Base-by-base conservation (phyloP, 192 early-diverging fungal genomes). In the Backusella liffmaniae region DNA sequence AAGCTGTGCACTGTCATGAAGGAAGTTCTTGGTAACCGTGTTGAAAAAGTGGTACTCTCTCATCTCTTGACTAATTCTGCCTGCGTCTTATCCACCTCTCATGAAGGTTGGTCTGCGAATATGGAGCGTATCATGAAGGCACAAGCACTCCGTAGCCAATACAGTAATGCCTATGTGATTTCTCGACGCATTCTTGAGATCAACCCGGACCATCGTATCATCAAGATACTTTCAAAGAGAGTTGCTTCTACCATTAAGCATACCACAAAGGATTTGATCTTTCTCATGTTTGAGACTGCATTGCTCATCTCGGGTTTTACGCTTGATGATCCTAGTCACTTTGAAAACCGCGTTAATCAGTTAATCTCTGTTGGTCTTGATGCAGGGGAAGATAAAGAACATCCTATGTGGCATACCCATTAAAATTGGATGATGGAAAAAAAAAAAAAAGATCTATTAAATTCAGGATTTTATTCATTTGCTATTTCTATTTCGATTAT, bases 101-200 rank as follows among this genome's bases (percentile, higher is more conserved):
- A 98, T 86, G 97, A 92, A 80, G 96, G 97, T 72, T 99, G 97
- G 97, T 97, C 97, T 49, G 97, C 97, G 81, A 99, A 99, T 94
- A 99, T 99, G 97, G 98, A 99, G 88, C 96, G 98, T 89, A 98
- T 99, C 93, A 99, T 99, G 98, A 98, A 96, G 90, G 96, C 97
- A 62, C 98, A 99, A 87, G 97, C 98, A 36, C 92, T 98, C 83
- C 95, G 96, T 86, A 96, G 15, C 42, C 42, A 16, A 16, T n/a
- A n/a, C n/a, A 39, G 0, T 9, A 39, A 39, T 39, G 42, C 1
- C 26, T 99, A 98, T 94, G 98, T 99, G 96, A 95, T 94, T 51
- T 95, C 94, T 81, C 98, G 98, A 91, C 97, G 97, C 90, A 98
- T 95, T 51, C 88, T 99, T 77, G 98, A 98, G 88, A 86, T 99